phyloP scores from a whole-genome alignment of 805 yeast species.

The Cyberlindnera amylophila region DNA sequence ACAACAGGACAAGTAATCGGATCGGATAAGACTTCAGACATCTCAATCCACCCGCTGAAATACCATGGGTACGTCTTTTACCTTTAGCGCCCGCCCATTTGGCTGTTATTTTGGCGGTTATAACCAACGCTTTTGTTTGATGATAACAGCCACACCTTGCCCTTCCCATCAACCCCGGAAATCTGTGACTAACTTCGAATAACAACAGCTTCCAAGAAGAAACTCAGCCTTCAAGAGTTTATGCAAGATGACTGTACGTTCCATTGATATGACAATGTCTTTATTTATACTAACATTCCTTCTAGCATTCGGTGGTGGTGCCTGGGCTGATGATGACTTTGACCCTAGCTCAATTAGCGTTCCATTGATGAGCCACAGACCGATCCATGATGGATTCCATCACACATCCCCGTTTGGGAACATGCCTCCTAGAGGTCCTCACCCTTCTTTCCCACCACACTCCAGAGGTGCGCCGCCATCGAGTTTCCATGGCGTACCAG shows the following conservation, averaged over 20 bases:
- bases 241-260: constrained; percentile 23
- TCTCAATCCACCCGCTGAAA: neutral
- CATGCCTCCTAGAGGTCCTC: constrained; percentile 9
- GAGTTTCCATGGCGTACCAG: neutral
- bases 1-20: too few relatives aligned
- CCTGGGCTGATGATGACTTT: constrained; percentile 73
- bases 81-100: neutral
- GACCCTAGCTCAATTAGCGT: constrained; percentile 59
- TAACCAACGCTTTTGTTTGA: too few relatives aligned
- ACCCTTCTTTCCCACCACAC: too few relatives aligned
- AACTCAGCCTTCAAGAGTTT: constrained; percentile 25
- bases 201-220: constrained; percentile 22
- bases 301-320: constrained; percentile 36
- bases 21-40: too few relatives aligned
- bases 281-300: constrained; percentile 1
- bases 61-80: neutral
- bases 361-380: constrained; percentile 29
- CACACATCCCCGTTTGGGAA: neutral
- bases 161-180: too few relatives aligned
- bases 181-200: neutral
- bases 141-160: neutral
- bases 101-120: neutral
- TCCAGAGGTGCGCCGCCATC: neutral
- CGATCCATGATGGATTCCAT: constrained; percentile 8
- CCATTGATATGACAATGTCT: neutral